Conservation (phyloP, 176 grass and related monocot species). For the Lolium perenne region DNA sequence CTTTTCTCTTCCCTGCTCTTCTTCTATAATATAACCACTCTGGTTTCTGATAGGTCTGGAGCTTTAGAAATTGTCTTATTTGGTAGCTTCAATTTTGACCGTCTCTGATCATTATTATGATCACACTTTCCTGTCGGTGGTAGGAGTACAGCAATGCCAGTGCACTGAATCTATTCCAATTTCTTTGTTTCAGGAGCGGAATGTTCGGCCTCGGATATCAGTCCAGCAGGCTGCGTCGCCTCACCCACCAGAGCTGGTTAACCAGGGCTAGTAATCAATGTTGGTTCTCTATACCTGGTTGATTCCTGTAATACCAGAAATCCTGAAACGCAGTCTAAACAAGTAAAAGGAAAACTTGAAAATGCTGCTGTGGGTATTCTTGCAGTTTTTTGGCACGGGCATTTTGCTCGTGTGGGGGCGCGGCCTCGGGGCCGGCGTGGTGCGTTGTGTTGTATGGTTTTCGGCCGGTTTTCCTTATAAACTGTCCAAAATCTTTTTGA, state of each 20-base stretch:
- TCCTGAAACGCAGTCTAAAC: neutral
- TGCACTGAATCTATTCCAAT: constrained; percentile 28
- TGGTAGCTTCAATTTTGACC: constrained; percentile 10
- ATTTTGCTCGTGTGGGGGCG: neutral
- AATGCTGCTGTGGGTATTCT: neutral
- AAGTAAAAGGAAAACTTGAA: neutral
- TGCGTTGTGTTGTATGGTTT: too few species aligned
- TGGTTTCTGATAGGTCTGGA: constrained; percentile 27
- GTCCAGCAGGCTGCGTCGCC: constrained; percentile 27
- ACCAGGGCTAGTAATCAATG: constrained; percentile 32
- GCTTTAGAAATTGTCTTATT: constrained; percentile 3
- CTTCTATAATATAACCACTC: constrained; percentile 16
- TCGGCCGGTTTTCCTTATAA: too few species aligned
- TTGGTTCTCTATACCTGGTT: neutral
- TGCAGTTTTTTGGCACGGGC: neutral
- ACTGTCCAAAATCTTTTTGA: too few species aligned
- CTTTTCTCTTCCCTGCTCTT: constrained; percentile 3
- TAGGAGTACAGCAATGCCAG: constrained; percentile 3
- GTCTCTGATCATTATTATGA: neutral
- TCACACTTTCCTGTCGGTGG: neutral
- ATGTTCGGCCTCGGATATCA: constrained; percentile 41
- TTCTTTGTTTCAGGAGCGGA: constrained; percentile 43
- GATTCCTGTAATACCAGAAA: constrained; percentile 7
- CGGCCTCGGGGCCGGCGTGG: too few species aligned
- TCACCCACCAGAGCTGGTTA: constrained; percentile 26